Evolutionary conservation across 2,329 filamentous ascomycete genomes (phyloP).

Genomic region (Neurospora sp.): DNA sequence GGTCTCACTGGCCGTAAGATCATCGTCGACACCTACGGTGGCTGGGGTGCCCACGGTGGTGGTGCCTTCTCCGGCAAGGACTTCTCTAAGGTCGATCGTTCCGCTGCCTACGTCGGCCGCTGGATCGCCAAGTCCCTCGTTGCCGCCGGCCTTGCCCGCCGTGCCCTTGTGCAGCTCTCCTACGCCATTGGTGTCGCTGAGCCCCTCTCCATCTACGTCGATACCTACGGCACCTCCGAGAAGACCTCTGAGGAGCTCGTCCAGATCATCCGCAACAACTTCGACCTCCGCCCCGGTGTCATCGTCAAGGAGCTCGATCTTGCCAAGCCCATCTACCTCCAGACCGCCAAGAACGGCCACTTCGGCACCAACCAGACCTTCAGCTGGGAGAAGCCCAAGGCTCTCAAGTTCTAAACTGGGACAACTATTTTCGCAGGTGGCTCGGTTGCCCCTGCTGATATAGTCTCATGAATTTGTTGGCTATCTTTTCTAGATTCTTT

Average conservation of each 20-base stretch:
- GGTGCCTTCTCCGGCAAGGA: constrained; percentile 99
- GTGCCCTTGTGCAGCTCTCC: constrained; percentile 91
- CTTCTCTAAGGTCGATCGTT: constrained; percentile 99
- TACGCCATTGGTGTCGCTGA: constrained; percentile 99
- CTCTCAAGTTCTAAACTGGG: constrained; percentile 70
- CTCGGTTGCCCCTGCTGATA: constrained; percentile 23
- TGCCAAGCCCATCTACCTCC: constrained; percentile 91
- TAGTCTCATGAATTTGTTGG: constrained; percentile 15
- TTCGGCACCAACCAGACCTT: constrained; percentile 95
- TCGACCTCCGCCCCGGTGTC: constrained; percentile 94
- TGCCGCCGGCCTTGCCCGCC: constrained; percentile 76
- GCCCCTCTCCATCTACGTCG: constrained; percentile 95
- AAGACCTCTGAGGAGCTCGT: constrained; percentile 90
- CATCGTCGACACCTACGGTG: constrained; percentile 98
- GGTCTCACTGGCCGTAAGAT: constrained; percentile 99
- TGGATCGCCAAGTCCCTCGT: constrained; percentile 99
- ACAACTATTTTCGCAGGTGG: constrained; percentile 18
- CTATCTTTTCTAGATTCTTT: constrained; percentile 10
- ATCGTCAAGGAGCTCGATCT: constrained; percentile 97
- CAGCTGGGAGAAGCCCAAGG: constrained; percentile 97
- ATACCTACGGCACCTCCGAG: constrained; percentile 89
- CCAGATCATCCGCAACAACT: constrained; percentile 89
- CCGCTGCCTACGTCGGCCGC: constrained; percentile 90
- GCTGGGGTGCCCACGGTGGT: constrained; percentile 98
- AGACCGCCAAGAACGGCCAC: constrained; percentile 99